Percentiles rank a stretch among this genome's conserved stretches.
phyloP scores from a whole-genome alignment of 2,329 filamentous ascomycete genomes.

The Aureobasidium melanogenum region DNA sequence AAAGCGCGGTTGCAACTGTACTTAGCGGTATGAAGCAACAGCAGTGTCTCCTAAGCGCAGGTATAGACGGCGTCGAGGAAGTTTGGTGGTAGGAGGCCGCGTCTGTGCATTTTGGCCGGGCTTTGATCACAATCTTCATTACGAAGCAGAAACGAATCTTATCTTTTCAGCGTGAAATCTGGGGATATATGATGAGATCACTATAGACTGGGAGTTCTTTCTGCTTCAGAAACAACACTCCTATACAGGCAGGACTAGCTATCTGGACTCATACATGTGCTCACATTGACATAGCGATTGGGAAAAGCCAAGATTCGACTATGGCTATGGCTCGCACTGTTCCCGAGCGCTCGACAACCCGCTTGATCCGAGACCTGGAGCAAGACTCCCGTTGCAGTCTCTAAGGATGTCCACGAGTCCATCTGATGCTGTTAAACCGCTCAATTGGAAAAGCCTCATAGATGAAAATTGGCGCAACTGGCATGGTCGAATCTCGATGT shows the following conservation, averaged over 20 bases:
- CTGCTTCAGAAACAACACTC: too few species aligned
- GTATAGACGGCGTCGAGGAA: neutral
- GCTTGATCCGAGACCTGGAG: neutral
- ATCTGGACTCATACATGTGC: neutral
- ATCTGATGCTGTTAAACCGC: neutral
- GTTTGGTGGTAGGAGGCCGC: neutral
- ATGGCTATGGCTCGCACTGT: too few species aligned
- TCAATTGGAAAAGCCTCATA: neutral
- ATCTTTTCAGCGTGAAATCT: neutral
- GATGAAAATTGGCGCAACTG: neutral
- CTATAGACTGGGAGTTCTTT: neutral
- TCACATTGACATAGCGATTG: neutral
- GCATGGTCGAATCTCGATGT: neutral
- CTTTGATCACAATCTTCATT: neutral
- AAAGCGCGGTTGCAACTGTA: slow-evolving; percentile 13
- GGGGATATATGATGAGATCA: neutral
- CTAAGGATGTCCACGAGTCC: neutral
- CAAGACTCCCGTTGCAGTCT: neutral
- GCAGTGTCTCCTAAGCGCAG: slow-evolving; percentile 11
- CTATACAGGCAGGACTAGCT: neutral
- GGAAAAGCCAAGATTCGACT: neutral
- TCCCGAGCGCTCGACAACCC: neutral
- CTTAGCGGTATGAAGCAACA: slow-evolving; percentile 11
- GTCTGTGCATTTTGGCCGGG: neutral
- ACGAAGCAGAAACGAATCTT: neutral